These are phyloP conservation scores for Rhodotorula graminis DNA, from an alignment of 768 basidiomycete species.

Conservation along the genomic window DNA sequence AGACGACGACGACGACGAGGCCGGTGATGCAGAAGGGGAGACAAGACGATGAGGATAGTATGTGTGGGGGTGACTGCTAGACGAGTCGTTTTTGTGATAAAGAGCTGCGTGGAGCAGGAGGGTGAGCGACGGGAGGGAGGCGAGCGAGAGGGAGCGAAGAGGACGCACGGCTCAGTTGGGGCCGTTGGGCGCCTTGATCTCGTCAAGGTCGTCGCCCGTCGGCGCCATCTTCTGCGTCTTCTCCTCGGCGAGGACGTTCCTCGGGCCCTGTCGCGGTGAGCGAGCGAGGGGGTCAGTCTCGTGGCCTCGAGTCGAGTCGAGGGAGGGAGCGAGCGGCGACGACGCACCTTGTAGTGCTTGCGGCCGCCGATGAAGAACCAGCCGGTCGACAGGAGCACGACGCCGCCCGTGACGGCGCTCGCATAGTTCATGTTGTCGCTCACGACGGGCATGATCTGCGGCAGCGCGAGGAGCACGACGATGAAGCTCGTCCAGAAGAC, in stretches of 20 bases:
- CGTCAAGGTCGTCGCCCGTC: slow-evolving; percentile 17
- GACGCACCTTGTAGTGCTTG: slow-evolving; percentile 44
- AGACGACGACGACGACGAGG: too few species aligned
- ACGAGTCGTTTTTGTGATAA: too few species aligned
- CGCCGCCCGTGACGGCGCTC: slow-evolving; percentile 40
- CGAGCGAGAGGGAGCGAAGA: background rate
- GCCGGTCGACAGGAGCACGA: slow-evolving; percentile 43
- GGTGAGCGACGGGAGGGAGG: background rate
- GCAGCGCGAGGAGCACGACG: slow-evolving; percentile 44
- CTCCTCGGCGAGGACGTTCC: slow-evolving; percentile 24
- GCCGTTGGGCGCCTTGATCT: background rate
- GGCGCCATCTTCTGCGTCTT: background rate
- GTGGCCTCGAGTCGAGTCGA: background rate
- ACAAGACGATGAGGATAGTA: too few species aligned
- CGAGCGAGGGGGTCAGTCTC: background rate
- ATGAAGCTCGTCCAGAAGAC: slow-evolving; percentile 44
- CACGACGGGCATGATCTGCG: slow-evolving; percentile 27
- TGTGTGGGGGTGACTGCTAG: too few species aligned
- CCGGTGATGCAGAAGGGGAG: background rate
- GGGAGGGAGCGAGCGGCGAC: background rate
- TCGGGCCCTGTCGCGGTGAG: background rate
- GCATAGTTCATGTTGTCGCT: slow-evolving; percentile 31
- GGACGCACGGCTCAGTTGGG: too few species aligned
- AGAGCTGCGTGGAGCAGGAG: too few species aligned
- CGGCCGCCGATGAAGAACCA: slow-evolving; percentile 46